Base-by-base conservation (phyloP, 2,329 filamentous ascomycete species). In the Apiospora phragmitis region DNA sequence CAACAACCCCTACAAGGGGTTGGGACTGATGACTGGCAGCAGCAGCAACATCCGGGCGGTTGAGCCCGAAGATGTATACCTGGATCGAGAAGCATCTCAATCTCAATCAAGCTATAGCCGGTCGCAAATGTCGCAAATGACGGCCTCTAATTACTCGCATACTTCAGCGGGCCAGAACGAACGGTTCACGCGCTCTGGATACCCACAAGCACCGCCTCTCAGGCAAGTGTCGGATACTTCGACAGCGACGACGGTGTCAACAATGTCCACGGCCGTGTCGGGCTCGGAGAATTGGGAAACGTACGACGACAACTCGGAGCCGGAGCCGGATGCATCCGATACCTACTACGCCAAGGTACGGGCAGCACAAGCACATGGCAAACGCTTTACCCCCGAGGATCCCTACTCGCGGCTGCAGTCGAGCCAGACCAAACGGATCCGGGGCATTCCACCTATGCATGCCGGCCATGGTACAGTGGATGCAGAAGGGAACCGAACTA, bases 271-370 rank as follows among this genome's bases (percentile, higher is more conserved):
- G 1, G 87, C 87, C 29, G 87, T 93, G 35, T 94, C 93, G 6
- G 94, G 93, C 1, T 97, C 94, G 4, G 95, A 98, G 82, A 98
- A 98, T 80, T 98, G 95, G 95, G 95, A 98, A 82, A 97, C 95
- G 12, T 98, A 96, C 77, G 95, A 96, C 76, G 94, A 97, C 79
- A 90, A 88, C 74, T 94, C 92, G 72, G 92, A 94, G 77, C 89
- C 91, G 0, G 93, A 94, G 76, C 86, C 87, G 32, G 94, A 97
- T 79, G 89, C 88, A 0, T 91, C 91, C 4, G 93, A 96, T 72
- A 87, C 90, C 12, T 97, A 97, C 81, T 94, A 94, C 77, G 92
- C 93, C 74, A 94, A 93, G 81, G 84, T 95, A 69, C 88, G 92
- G 70, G 90, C 91, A 42, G 87, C 90, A 6, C 87, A 89, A 29